Evolutionary conservation across 2,329 filamentous ascomycete species (phyloP).

Genomic region (Periconia sp.): DNA sequence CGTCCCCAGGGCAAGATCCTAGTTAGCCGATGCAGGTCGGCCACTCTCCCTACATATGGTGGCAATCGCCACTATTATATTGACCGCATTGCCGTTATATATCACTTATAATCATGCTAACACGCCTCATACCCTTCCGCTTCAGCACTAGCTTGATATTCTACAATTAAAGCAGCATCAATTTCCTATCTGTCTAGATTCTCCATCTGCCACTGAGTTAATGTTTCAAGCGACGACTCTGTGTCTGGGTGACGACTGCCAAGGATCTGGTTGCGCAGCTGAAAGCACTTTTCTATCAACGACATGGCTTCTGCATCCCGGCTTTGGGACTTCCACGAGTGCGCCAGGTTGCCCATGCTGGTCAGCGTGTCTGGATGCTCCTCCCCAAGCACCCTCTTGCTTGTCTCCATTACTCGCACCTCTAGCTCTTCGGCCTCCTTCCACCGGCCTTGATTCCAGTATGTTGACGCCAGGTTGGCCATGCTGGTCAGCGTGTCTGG

Average conservation of each 20-base stretch:
- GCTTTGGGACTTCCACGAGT: neutral
- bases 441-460: too few species aligned
- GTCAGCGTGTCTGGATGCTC: too few species aligned
- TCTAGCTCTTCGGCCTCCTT: too few species aligned
- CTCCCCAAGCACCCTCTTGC: too few species aligned
- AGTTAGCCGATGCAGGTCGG: conserved; percentile 3
- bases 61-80: conserved; percentile 5
- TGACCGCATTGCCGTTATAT: conserved; percentile 1
- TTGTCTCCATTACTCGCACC: too few species aligned
- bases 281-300: neutral
- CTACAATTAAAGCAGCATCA: conserved; percentile 7
- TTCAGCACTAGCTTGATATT: conserved; percentile 6
- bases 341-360: neutral
- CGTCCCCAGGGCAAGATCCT: too few species aligned
- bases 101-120: conserved; percentile 4
- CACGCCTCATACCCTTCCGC: conserved; percentile 1
- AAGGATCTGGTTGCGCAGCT: neutral
- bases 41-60: conserved; percentile 2
- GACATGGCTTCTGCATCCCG: neutral
- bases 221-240: conserved; percentile 10
- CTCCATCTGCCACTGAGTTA: conserved; percentile 15
- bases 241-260: conserved; percentile 14
- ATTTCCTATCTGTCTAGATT: conserved; percentile 3
- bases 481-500: too few species aligned
- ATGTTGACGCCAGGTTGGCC: too few species aligned